phyloP scores from a whole-genome alignment of 2,329 filamentous ascomycete species.

The Colletotrichum caudatum region DNA sequence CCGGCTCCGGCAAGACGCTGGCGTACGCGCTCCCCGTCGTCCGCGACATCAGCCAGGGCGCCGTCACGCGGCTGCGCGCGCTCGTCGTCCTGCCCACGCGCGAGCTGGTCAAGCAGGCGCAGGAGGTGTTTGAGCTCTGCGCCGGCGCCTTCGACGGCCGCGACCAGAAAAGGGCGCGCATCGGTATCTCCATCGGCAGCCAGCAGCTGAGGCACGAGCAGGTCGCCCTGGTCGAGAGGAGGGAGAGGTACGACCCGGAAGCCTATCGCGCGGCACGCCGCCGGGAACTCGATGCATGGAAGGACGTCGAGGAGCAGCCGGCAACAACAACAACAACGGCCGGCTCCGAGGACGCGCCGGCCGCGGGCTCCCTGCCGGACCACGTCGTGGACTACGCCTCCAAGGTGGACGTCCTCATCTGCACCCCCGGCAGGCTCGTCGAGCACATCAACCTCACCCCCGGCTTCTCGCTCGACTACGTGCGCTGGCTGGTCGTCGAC shows the following conservation, averaged over 20 bases:
- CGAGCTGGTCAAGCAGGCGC: conserved; percentile 89
- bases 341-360: conserved; percentile 57
- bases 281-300: conserved; percentile 53
- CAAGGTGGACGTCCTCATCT: conserved; percentile 88
- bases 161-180: conserved; percentile 74
- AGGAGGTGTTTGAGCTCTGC: conserved; percentile 81
- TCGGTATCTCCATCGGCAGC: conserved; percentile 87
- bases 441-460: conserved; percentile 89
- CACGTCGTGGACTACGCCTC: conserved; percentile 76
- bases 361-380: conserved; percentile 59
- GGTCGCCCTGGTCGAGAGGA: conserved; percentile 58
- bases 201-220: conserved; percentile 78
- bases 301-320: conserved; percentile 56
- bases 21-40: conserved; percentile 91
- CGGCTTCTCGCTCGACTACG: conserved; percentile 81
- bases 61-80: conserved; percentile 76
- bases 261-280: conserved; percentile 63
- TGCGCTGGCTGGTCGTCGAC: conserved; percentile 92
- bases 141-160: conserved; percentile 69
- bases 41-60: conserved; percentile 75
- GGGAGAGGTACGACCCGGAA: conserved; percentile 72
- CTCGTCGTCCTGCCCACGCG: conserved; percentile 91
- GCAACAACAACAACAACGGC: conserved; percentile 44
- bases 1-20: conserved; percentile 94
- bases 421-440: conserved; percentile 90